Conservation (phyloP, 2,329 filamentous ascomycete genomes). For the Graphiopsis chlorocephala region DNA sequence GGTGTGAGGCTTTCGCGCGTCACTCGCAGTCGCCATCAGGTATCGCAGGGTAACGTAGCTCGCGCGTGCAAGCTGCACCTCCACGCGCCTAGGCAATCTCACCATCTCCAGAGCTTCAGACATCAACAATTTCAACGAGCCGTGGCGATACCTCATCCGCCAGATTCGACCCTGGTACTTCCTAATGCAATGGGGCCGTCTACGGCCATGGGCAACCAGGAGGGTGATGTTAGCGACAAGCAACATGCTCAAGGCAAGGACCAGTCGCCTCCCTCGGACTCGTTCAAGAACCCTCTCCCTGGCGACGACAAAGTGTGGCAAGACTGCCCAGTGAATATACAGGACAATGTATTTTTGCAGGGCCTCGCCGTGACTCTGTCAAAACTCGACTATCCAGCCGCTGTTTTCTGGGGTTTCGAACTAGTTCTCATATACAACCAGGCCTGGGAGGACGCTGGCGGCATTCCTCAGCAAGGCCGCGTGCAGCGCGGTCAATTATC, state of each 20-base stretch:
- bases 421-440: slow-evolving; percentile 41
- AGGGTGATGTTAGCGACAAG: neutral
- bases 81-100: neutral
- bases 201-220: neutral
- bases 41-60: neutral
- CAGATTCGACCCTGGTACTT: neutral
- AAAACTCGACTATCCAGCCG: slow-evolving; percentile 41
- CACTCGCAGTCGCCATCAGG: neutral
- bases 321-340: neutral
- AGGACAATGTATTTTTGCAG: slow-evolving; percentile 19
- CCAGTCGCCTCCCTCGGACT: neutral
- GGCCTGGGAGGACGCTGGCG: slow-evolving; percentile 39
- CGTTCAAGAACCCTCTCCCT: slow-evolving; percentile 1
- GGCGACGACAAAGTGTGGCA: neutral
- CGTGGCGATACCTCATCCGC: neutral
- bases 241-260: neutral
- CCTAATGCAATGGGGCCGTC: neutral
- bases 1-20: neutral
- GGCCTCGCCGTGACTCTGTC: slow-evolving; percentile 33
- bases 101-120: neutral
- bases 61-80: neutral
- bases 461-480: slow-evolving; percentile 36
- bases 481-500: slow-evolving; percentile 33
- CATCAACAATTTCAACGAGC: neutral
- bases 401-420: slow-evolving; percentile 43